A percentile compares a stretch with the other conserved stretches of the same genome.
These are phyloP conservation scores for Flaveria brownii DNA, from an alignment of 129 eudicot genomes.

Conservation along the genomic window DNA sequence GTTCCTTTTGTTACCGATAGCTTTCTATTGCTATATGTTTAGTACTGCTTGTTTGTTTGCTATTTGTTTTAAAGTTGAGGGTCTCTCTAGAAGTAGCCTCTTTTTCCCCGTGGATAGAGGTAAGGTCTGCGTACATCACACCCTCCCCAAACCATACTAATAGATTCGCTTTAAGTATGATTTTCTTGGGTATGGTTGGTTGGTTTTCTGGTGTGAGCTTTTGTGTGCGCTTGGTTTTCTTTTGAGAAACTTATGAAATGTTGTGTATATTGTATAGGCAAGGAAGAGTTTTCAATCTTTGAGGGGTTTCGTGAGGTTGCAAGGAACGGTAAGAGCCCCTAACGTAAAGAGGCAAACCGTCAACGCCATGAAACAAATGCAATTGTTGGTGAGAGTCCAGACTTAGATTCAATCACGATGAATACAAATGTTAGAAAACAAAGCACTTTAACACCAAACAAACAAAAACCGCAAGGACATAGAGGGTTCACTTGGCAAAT, in stretches of 20 bases:
- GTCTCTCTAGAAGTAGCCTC: too few species aligned
- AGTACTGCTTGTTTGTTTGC: too few species aligned
- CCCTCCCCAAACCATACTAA: too few species aligned
- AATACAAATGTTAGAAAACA: conserved; percentile 77
- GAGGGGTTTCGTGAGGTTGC: conserved; percentile 90
- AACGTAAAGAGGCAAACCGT: conserved; percentile 78
- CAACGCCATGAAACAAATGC: conserved; percentile 96
- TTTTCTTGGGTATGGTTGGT: too few species aligned
- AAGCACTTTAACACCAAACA: conserved; percentile 26
- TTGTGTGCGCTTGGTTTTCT: not conserved
- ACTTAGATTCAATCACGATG: conserved; percentile 90
- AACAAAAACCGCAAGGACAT: conserved; percentile 56
- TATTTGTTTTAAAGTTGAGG: not conserved
- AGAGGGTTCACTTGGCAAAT: conserved; percentile 67
- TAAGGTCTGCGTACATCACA: too few species aligned
- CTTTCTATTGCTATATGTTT: too few species aligned
- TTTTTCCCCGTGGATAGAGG: too few species aligned
- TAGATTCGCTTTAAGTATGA: too few species aligned
- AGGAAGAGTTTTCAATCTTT: conserved; percentile 83
- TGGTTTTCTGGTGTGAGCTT: not conserved
- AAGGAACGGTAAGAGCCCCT: conserved; percentile 78
- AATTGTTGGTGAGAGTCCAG: conserved; percentile 85
- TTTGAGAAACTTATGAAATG: not conserved
- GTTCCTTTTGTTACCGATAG: too few species aligned
- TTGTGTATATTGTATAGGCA: conserved; percentile 46